Evolutionary conservation across 2,329 filamentous ascomycete genomes (phyloP), one percentile per base, ranked within the genome.

Genomic region (Aspergillus pseudoviridinutans): DNA sequence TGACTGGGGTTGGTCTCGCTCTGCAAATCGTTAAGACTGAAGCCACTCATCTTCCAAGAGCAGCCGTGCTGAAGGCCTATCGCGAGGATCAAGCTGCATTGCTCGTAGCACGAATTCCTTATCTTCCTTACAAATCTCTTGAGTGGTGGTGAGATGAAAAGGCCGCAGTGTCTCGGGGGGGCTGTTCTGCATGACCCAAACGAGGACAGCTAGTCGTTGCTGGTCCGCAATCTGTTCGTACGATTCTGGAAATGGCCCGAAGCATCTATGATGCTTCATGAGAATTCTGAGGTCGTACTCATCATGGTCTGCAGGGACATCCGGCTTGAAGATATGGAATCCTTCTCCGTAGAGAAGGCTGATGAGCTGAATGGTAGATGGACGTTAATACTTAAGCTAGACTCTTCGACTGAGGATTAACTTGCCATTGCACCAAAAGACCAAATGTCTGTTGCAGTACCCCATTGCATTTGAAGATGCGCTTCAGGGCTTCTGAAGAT

Each of bases 231-330:
- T 62, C 38, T 65, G 52, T 47, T 60, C 53, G 17, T 67, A 64
- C 17, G 61, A 61, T 28, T 46, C 52, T 12, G 64, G 59, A 55
- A 67, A 66, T 41, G 64, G 66, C 12, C 66, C 61, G 22, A 68
- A 68, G 53, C 59, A 65, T 38, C 51, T 49, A 54, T 66, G 56
- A 50, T 65, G 58, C 51, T 64, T 64, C 35, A 61, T 52, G 5
- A 64, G 55, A 50, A 64, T 65, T 27, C 60, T 60, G 14, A 64
- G 24, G 50, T 61, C 55, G 56, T 68, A 66, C n/a, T 61, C 53
- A 22, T 66, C 56, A 54, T 66, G 53, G 27, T 60, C 62, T 44
- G 55, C 49, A 24, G 59, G 53, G 38, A 63, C 59, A 54, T 64
- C 58, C 5, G 59, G 61, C 35, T 65, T 63, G 41, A 67, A 64